Percentiles rank a stretch among this genome's conserved stretches.
Conservation (phyloP, 805 yeast species). For the Cyberlindnera japonica region DNA sequence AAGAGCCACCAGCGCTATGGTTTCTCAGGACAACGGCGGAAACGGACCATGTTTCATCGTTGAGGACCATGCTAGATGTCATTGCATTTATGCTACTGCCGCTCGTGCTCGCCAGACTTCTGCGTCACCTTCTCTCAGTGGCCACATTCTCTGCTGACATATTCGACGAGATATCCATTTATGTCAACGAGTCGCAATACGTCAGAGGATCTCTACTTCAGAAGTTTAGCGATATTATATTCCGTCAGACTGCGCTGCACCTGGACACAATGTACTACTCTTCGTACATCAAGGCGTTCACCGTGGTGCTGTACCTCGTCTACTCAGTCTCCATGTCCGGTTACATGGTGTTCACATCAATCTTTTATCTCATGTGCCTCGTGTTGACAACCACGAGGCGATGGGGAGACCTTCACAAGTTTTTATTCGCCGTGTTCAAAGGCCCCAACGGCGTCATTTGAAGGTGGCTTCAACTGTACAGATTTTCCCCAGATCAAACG, state of each 20-base stretch:
- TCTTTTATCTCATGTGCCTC: conserved; percentile 17
- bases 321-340: conserved; percentile 16
- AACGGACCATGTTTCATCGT: too few species aligned
- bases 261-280: neutral
- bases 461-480: too few species aligned
- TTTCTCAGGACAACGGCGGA: too few species aligned
- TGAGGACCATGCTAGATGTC: conserved; percentile 7
- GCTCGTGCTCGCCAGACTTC: conserved; percentile 7
- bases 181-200: conserved; percentile 3
- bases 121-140: conserved; percentile 12
- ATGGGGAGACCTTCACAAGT: conserved; percentile 14
- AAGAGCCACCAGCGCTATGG: too few species aligned
- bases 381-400: conserved; percentile 16
- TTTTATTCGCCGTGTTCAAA: conserved; percentile 8
- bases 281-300: conserved; percentile 4
- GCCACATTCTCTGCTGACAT: conserved; percentile 20
- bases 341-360: conserved; percentile 16
- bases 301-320: conserved; percentile 9
- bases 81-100: conserved; percentile 15
- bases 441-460: conserved; percentile 14
- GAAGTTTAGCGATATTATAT: conserved; percentile 12
- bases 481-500: too few species aligned
- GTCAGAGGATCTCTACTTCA: conserved; percentile 8
- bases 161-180: conserved; percentile 12
- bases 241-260: conserved; percentile 3